These are phyloP conservation scores for Clitopilus passeckerianus DNA, from an alignment of 768 basidiomycete genomes.

Conservation along the genomic window DNA sequence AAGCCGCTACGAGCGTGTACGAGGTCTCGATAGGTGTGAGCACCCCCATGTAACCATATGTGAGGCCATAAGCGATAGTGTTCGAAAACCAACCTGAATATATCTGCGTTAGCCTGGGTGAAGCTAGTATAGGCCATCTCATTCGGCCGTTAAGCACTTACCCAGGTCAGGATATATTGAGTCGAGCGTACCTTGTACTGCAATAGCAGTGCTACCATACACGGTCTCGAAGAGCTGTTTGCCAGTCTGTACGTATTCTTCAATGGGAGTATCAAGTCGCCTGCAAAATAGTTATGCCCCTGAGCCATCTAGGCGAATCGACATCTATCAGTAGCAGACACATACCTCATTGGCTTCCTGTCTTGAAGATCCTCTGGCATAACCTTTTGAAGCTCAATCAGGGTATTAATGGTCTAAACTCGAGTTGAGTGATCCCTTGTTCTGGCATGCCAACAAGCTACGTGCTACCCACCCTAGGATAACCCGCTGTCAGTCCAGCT, in stretches of 20 bases:
- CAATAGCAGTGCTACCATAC: conserved; percentile 3
- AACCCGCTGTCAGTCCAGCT: conserved; percentile 51
- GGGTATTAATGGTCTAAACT: conserved; percentile 50
- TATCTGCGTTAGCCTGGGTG: not conserved
- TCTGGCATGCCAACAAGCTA: not conserved
- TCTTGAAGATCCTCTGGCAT: conserved; percentile 52
- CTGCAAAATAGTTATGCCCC: not conserved
- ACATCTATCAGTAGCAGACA: not conserved
- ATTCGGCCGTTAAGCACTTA: not conserved
- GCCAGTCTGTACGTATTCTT: conserved; percentile 3
- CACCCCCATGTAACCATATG: conserved; percentile 44
- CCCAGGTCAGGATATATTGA: not conserved
- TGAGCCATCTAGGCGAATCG: not conserved
- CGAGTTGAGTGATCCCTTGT: not conserved
- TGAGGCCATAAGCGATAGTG: conserved; percentile 51
- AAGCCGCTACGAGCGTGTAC: conserved; percentile 52
- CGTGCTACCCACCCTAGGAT: conserved; percentile 40
- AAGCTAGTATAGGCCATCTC: not conserved
- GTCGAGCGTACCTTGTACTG: not conserved
- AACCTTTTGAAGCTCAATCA: conserved; percentile 42
- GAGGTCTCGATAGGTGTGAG: conserved; percentile 51
- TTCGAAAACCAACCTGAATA: conserved; percentile 47
- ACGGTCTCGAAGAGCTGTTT: not conserved
- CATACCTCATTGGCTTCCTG: conserved; percentile 35
- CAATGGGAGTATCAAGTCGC: not conserved